Conservation (phyloP, 139 green algal genomes). For the Tetradesmus obliquus region DNA sequence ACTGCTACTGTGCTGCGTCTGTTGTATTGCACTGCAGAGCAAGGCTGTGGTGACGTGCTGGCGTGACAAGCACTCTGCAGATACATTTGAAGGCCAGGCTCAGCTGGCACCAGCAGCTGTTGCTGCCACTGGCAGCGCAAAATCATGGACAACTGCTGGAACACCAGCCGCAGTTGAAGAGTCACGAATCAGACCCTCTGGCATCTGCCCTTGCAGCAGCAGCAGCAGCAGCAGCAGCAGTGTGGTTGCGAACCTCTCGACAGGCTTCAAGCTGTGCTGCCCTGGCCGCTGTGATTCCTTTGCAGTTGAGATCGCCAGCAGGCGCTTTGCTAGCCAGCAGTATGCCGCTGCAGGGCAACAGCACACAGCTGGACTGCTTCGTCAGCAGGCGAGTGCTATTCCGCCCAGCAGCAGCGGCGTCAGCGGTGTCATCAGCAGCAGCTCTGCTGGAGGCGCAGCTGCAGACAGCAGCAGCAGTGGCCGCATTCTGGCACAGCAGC, state of each 20-base stretch:
- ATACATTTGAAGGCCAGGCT: not conserved
- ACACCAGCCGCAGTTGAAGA: not conserved
- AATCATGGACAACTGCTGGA: not conserved
- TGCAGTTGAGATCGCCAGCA: not conserved
- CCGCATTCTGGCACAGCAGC: not conserved
- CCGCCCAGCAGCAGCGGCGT: not conserved
- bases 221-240: constrained; percentile 12
- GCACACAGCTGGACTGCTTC: not conserved
- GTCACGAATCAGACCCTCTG: not conserved
- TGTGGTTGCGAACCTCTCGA: not conserved
- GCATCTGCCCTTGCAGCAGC: not conserved
- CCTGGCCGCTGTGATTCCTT: not conserved
- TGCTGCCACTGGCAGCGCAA: not conserved
- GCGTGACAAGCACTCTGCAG: constrained; percentile 4
- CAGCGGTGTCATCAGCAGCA: not conserved
- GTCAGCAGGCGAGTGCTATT: too few species aligned
- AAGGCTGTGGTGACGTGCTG: constrained; percentile 11
- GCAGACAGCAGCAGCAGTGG: not conserved
- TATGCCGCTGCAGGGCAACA: not conserved
- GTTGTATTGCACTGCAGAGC: not conserved
- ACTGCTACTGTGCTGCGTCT: not conserved
- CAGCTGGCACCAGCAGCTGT: not conserved
- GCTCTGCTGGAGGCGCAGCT: not conserved
- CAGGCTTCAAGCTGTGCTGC: constrained; percentile 1
- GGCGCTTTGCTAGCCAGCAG: not conserved